These are phyloP conservation scores for Vitis cinerea DNA, from an alignment of 164 flowering plant genomes.

Conservation along the genomic window DNA sequence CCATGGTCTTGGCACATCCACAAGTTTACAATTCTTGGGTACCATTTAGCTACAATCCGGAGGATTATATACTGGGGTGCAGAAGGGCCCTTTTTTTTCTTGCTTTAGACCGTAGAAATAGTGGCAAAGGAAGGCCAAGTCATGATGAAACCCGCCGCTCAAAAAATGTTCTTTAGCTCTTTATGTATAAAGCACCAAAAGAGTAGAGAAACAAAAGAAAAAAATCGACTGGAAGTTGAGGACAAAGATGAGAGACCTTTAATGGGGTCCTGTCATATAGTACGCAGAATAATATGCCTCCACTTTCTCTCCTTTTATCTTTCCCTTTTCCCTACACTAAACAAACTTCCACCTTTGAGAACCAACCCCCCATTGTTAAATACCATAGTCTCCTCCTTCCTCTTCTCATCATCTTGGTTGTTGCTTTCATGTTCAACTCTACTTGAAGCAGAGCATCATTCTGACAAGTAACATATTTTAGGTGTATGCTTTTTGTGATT, in stretches of 20 bases:
- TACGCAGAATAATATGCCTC: not conserved
- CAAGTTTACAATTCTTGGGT: too few relatives aligned
- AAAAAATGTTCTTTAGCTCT: conserved; percentile 13
- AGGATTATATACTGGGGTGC: not conserved
- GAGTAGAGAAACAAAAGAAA: conserved; percentile 6
- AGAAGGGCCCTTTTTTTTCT: conserved; percentile 14
- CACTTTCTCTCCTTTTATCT: not conserved
- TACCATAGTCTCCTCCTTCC: conserved; percentile 8
- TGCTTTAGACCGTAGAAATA: conserved; percentile 14
- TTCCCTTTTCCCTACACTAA: too few relatives aligned
- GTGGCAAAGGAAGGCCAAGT: conserved; percentile 12
- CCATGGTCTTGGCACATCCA: too few relatives aligned
- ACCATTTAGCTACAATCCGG: too few relatives aligned
- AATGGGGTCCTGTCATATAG: not conserved
- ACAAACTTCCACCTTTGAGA: too few relatives aligned
- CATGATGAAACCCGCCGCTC: conserved; percentile 34
- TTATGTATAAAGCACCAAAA: conserved; percentile 10
- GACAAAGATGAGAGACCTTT: conserved; percentile 12
- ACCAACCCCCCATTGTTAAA: conserved; percentile 12
- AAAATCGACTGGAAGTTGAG: not conserved
- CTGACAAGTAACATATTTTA: not conserved
- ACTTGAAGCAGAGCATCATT: not conserved
- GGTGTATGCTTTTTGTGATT: not conserved
- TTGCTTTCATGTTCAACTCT: not conserved
- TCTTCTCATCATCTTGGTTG: not conserved